phyloP scores from a whole-genome alignment of 108 stramenopile species.

The Pseudonitzschia delicatissima region DNA sequence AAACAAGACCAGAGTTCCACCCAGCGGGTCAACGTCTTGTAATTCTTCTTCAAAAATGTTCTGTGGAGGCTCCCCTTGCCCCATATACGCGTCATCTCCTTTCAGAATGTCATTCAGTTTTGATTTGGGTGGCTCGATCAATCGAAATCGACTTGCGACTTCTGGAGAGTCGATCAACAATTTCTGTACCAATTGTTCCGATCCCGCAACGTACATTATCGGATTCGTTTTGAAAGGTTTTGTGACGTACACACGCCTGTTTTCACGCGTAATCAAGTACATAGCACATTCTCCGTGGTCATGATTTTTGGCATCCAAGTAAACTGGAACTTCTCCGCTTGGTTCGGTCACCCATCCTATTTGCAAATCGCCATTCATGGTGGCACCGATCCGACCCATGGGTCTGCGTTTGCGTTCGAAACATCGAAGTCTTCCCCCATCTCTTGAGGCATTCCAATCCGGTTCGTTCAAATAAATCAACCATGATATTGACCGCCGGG shows the following conservation, averaged over 20 bases:
- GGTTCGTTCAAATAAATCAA: slow-evolving; percentile 51
- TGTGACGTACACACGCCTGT: slow-evolving; percentile 37
- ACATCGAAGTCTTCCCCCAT: slow-evolving; percentile 44
- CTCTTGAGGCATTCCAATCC: slow-evolving; percentile 39
- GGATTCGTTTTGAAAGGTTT: slow-evolving; percentile 50
- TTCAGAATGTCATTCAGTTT: slow-evolving; percentile 5
- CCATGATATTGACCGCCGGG: slow-evolving; percentile 48
- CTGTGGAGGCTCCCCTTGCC: neutral
- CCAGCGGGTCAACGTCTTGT: slow-evolving; percentile 36
- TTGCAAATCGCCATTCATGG: slow-evolving; percentile 56
- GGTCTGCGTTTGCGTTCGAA: slow-evolving; percentile 37
- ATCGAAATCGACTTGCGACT: slow-evolving; percentile 40
- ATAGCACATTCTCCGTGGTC: slow-evolving; percentile 50
- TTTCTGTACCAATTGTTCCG: slow-evolving; percentile 25
- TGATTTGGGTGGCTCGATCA: slow-evolving; percentile 47
- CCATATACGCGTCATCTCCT: neutral
- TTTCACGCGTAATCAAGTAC: slow-evolving; percentile 23
- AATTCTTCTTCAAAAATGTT: neutral
- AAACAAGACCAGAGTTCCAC: slow-evolving; percentile 53
- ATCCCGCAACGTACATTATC: slow-evolving; percentile 44
- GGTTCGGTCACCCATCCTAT: slow-evolving; percentile 51
- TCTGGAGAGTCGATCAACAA: slow-evolving; percentile 19
- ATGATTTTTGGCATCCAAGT: slow-evolving; percentile 46
- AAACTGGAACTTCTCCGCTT: slow-evolving; percentile 48
- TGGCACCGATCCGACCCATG: slow-evolving; percentile 17